Evolutionary conservation across 2,329 filamentous ascomycete species (phyloP).

Genomic region (Beauveria australis): DNA sequence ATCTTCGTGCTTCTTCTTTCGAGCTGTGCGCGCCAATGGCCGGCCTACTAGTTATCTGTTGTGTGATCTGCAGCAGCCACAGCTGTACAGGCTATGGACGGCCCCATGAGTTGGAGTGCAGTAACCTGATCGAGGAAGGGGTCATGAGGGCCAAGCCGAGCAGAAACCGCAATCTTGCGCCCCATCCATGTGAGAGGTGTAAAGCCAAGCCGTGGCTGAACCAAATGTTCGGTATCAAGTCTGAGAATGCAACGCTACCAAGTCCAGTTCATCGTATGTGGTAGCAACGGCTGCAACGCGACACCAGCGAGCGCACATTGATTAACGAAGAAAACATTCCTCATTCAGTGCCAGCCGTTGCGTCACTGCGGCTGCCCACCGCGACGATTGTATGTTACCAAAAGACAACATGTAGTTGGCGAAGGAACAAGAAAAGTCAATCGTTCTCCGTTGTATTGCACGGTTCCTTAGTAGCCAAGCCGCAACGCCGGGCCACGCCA

Average conservation of each 20-base stretch:
- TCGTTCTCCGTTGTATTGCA: not conserved
- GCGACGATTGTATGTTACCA: not conserved
- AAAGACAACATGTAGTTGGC: not conserved
- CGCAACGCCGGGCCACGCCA: not conserved
- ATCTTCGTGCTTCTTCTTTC: not conserved
- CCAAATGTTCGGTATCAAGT: constrained; percentile 3
- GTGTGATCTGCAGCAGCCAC: not conserved
- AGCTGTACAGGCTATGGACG: not conserved
- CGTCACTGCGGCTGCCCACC: not conserved
- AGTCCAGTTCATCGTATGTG: not conserved
- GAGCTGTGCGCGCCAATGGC: not conserved
- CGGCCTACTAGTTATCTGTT: not conserved
- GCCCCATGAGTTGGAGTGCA: not conserved
- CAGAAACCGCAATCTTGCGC: not conserved
- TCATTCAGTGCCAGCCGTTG: not conserved
- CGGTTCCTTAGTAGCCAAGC: not conserved
- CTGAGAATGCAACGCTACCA: not conserved
- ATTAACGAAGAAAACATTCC: not conserved
- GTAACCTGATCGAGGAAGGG: not conserved
- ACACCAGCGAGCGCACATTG: not conserved
- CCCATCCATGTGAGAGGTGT: not conserved
- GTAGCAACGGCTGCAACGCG: not conserved
- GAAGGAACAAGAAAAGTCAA: not conserved
- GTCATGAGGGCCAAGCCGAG: not conserved
- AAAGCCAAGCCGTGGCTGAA: not conserved